A percentile compares a stretch with the other conserved stretches of the same genome.
phyloP scores from a whole-genome alignment of 257 asterid species.

The Linaria vulgaris region DNA sequence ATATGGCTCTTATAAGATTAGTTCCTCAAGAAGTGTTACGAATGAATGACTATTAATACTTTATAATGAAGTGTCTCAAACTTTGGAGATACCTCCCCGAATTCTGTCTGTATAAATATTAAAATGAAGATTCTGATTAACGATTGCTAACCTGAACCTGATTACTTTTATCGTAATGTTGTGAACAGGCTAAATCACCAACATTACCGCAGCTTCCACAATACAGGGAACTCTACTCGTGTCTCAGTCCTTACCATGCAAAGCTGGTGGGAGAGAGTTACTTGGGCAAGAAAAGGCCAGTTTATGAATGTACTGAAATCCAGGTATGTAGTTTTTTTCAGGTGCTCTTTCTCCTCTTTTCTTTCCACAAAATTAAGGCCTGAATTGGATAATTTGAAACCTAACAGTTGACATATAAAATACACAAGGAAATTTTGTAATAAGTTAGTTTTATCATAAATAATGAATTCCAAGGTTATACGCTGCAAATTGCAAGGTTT shows the following conservation, averaged over 20 bases:
- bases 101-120: not conserved
- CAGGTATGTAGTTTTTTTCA: slow-evolving; percentile 51
- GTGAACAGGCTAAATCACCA: slow-evolving; percentile 73
- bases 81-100: not conserved
- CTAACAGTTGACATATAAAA: too few relatives aligned
- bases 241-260: slow-evolving; percentile 74
- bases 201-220: slow-evolving; percentile 83
- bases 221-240: slow-evolving; percentile 66
- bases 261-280: slow-evolving; percentile 95
- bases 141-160: slow-evolving; percentile 21
- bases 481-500: not conserved
- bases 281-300: slow-evolving; percentile 87
- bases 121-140: not conserved
- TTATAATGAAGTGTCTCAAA: not conserved
- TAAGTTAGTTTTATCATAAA: too few relatives aligned
- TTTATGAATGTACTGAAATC: slow-evolving; percentile 74
- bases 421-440: not conserved
- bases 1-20: slow-evolving; percentile 14
- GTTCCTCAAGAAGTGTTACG: slow-evolving; percentile 8
- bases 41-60: not conserved
- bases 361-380: too few relatives aligned
- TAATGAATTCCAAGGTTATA: too few relatives aligned
- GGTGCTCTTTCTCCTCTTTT: not conserved
- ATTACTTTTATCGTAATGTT: slow-evolving; percentile 27
- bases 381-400: too few relatives aligned